These are phyloP conservation scores for Kluyveromyces lactis DNA, from an alignment of 805 yeast species.

Conservation along the genomic window DNA sequence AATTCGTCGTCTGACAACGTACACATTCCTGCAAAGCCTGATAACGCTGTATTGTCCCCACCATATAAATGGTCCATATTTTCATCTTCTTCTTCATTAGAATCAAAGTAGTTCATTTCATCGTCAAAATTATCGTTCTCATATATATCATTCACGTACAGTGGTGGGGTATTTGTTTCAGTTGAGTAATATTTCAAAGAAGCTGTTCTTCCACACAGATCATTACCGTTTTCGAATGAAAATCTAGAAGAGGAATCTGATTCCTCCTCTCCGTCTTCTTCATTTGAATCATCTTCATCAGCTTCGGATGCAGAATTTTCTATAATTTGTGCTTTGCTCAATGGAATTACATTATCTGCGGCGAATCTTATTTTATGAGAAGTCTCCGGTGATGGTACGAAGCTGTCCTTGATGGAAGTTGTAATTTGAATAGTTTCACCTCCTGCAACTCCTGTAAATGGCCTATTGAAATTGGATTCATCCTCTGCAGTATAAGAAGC, in stretches of 20 bases:
- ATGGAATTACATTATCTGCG: no score
- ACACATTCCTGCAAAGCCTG: constrained; percentile 16
- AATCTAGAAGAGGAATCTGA: constrained; percentile 29
- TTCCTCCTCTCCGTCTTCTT: constrained; percentile 15
- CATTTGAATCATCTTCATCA: constrained; percentile 1
- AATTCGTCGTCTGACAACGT: constrained; percentile 1
- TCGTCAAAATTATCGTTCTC: constrained; percentile 37
- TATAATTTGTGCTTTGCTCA: background rate
- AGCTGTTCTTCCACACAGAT: constrained; percentile 41
- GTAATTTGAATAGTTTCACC: no score
- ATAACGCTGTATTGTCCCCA: constrained; percentile 16
- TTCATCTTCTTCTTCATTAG: constrained; percentile 27
- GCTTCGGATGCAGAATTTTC: background rate
- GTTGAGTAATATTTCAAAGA: constrained; percentile 44
- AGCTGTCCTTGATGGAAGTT: no score
- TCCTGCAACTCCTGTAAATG: no score
- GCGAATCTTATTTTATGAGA: no score
- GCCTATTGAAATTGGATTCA: background rate
- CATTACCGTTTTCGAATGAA: constrained; percentile 42
- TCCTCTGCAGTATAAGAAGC: background rate
- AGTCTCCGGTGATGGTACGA: no score
- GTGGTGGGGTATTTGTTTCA: constrained; percentile 24
- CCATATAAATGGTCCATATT: constrained; percentile 27
- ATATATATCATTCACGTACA: constrained; percentile 33
- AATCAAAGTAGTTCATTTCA: constrained; percentile 30